A percentile compares a stretch with the other conserved stretches of the same genome.
These are phyloP conservation scores for Neocucurbitaria cava DNA, from an alignment of 2,329 filamentous ascomycete genomes.

Conservation along the genomic window DNA sequence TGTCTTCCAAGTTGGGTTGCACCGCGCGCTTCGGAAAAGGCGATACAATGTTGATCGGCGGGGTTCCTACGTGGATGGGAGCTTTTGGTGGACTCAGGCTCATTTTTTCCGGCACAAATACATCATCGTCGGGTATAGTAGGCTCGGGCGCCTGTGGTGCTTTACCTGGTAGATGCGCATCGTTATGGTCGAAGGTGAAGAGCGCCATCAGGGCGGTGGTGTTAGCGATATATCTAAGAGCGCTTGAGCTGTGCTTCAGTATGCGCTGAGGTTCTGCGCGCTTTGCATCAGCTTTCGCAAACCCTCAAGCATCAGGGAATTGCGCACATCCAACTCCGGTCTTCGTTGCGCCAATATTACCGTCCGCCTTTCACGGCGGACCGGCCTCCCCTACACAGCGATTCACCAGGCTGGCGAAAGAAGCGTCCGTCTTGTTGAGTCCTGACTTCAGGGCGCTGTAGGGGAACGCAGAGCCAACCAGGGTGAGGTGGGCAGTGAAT, in stretches of 20 bases:
- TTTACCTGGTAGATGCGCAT: conserved; percentile 31
- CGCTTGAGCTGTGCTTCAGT: conserved; percentile 9
- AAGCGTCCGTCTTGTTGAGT: conserved; percentile 53
- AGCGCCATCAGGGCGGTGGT: conserved; percentile 35
- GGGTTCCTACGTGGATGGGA: conserved; percentile 40
- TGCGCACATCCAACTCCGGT: conserved; percentile 36
- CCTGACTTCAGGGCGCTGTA: conserved; percentile 45
- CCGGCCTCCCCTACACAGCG: conserved; percentile 56
- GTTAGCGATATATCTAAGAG: conserved; percentile 15
- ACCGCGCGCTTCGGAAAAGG: conserved; percentile 39
- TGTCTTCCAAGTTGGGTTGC: conserved; percentile 27
- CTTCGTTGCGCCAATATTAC: conserved; percentile 47
- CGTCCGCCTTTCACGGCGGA: conserved; percentile 63
- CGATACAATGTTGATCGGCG: conserved; percentile 45
- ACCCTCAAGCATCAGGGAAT: conserved; percentile 7
- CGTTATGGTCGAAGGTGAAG: conserved; percentile 46
- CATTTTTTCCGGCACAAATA: conserved; percentile 30
- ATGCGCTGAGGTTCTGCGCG: conserved; percentile 24
- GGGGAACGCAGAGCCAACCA: conserved; percentile 44
- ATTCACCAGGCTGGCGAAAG: conserved; percentile 54
- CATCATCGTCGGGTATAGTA: conserved; percentile 19
- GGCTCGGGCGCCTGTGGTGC: conserved; percentile 14
- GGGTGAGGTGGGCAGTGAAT: conserved; percentile 40
- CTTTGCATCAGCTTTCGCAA: conserved; percentile 33
- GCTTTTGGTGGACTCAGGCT: conserved; percentile 30